A percentile compares a stretch with the other conserved stretches of the same genome.
Evolutionary conservation across 1,139 yeast species (phyloP).

Genomic region (Kodamaea fungicola): DNA sequence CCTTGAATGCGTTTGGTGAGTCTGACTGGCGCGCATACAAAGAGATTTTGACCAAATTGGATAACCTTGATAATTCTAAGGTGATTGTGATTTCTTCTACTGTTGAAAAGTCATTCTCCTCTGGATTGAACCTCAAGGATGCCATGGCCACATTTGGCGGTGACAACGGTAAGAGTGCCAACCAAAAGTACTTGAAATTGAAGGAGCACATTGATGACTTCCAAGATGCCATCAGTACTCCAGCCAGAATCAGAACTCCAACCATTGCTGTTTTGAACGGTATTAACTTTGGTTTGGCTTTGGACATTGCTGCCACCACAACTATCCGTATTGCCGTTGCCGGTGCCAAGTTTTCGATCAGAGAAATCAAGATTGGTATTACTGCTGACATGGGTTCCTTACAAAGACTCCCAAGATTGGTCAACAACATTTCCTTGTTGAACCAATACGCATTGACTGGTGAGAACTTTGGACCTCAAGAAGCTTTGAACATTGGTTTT

Average conservation of each 20-base stretch:
- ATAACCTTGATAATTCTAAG: conserved; percentile 43
- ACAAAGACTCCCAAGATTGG: conserved; percentile 60
- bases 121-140: conserved; percentile 62
- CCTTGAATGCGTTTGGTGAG: conserved; percentile 58
- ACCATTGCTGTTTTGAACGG: conserved; percentile 50
- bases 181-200: conserved; percentile 22
- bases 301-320: conserved; percentile 61
- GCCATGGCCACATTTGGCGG: conserved; percentile 20
- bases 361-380: conserved; percentile 72
- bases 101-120: conserved; percentile 53
- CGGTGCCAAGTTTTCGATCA: conserved; percentile 55
- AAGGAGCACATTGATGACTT: conserved; percentile 50
- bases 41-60: conserved; percentile 46
- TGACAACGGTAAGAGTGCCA: conserved; percentile 2
- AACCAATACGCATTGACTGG: conserved; percentile 67
- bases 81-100: conserved; percentile 57
- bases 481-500: conserved; percentile 55
- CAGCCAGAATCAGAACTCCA: conserved; percentile 46
- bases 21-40: conserved; percentile 55
- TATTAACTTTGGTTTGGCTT: conserved; percentile 56
- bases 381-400: conserved; percentile 79
- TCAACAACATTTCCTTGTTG: conserved; percentile 56
- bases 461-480: conserved; percentile 50
- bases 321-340: conserved; percentile 57
- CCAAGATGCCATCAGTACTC: conserved; percentile 52